Conservation (phyloP, 2,329 filamentous ascomycete species). For the Epichloe gansuensis region DNA sequence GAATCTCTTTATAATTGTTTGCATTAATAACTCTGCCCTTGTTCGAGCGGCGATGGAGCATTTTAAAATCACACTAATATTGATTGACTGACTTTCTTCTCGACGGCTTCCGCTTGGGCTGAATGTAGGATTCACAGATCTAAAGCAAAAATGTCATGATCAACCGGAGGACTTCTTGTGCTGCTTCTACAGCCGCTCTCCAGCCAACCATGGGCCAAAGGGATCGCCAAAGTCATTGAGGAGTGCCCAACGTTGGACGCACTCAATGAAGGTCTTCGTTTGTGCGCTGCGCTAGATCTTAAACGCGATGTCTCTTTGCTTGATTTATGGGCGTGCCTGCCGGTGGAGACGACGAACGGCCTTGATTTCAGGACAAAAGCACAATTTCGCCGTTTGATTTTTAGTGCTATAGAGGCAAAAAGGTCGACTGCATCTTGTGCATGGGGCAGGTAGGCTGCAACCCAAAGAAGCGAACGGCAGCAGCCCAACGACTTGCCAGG, state of each 20-base stretch:
- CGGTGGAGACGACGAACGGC: not conserved
- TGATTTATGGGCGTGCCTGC: not conserved
- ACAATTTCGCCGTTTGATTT: not conserved
- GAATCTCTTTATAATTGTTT: too few relatives aligned
- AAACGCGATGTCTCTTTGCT: not conserved
- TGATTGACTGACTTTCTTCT: too few relatives aligned
- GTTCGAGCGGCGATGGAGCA: too few relatives aligned
- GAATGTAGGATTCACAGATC: too few relatives aligned
- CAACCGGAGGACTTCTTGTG: not conserved
- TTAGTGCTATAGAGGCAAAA: not conserved
- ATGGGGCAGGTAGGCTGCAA: not conserved
- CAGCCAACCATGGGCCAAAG: not conserved
- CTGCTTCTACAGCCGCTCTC: not conserved
- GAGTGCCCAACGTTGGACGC: not conserved
- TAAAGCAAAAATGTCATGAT: too few relatives aligned
- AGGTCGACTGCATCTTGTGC: not conserved
- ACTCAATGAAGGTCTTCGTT: not conserved
- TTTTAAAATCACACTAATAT: too few relatives aligned
- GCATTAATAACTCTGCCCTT: too few relatives aligned
- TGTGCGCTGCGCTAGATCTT: not conserved
- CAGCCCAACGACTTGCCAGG: too few relatives aligned
- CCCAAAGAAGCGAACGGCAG: too few relatives aligned
- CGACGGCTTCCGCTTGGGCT: too few relatives aligned
- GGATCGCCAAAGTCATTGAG: not conserved
- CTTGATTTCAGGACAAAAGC: not conserved